phyloP scores from a whole-genome alignment of 2,329 filamentous ascomycete species.

The Colletotrichum lentis region DNA sequence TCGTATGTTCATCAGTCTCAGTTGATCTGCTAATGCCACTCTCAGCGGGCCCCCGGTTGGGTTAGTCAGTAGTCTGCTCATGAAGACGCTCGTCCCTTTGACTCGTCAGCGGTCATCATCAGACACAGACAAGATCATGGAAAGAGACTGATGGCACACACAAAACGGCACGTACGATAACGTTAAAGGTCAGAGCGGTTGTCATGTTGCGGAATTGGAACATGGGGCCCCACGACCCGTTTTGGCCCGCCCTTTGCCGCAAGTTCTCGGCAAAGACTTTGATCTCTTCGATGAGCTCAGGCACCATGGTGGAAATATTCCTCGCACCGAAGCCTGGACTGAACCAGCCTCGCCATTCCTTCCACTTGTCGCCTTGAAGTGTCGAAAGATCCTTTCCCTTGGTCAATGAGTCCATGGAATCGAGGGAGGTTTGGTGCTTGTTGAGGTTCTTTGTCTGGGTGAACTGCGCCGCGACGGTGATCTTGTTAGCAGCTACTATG shows the following conservation, averaged over 20 bases:
- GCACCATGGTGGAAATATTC: conserved; percentile 10
- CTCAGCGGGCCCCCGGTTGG: conserved; percentile 2
- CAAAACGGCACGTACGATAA: conserved; percentile 46
- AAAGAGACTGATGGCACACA: neutral
- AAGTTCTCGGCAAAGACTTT: conserved; percentile 16
- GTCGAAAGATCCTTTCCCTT: conserved; percentile 17
- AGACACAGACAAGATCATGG: too few relatives aligned
- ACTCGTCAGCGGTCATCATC: conserved; percentile 9
- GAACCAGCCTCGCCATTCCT: conserved; percentile 45
- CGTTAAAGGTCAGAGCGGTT: conserved; percentile 38
- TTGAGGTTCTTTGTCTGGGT: conserved; percentile 31
- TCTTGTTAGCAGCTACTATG: conserved; percentile 31
- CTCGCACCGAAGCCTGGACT: conserved; percentile 47
- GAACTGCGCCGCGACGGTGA: conserved; percentile 37
- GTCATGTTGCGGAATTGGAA: conserved; percentile 31
- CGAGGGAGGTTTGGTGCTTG: conserved; percentile 26
- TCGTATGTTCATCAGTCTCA: conserved; percentile 41
- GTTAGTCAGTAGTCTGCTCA: conserved; percentile 45
- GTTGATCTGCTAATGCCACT: conserved; percentile 20
- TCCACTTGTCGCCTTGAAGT: conserved; percentile 26
- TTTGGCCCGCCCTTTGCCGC: neutral
- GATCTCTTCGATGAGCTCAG: conserved; percentile 22
- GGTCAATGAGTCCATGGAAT: conserved; percentile 29
- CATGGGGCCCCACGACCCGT: conserved; percentile 22
- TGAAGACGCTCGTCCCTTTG: conserved; percentile 45